Evolutionary conservation across 1,139 yeast genomes (phyloP), one percentile per base, ranked within the genome.

Genomic region (Diutina mesorugosa): DNA sequence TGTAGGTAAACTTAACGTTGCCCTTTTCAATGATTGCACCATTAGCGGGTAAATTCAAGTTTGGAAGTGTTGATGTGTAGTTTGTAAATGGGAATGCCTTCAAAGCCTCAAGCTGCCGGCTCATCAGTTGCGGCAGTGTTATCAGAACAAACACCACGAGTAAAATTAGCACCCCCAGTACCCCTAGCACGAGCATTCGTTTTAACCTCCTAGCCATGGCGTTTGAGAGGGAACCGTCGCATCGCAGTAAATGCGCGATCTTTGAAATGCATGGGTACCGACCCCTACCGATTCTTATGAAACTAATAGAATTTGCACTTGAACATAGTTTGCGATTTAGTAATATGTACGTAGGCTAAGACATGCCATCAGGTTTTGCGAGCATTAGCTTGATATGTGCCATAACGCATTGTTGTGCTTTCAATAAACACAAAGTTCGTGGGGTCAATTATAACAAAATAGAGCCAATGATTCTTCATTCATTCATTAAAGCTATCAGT

Each of bases 1-100:
- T 58, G 59, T 69, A 76, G 57, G 67, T 61, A 60, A 76, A 71
- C 54, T 66, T 59, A n/a, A 74, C 79, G 56, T 72, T 65, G n/a
- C 61, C 60, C 9, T 60, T 61, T 46, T 57, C 57, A n/a, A 66
- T 56, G 2, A 26, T 54, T 30, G 56, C 59, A 4, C 67, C 67
- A 12, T 32, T n/a, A 4, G 47, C 26, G 7, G 51, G 51, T 12
- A 35, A 35, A n/a, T 35, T 10, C 14, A 10, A 12, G 12, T 35
- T 4, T 35, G 41, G 41, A 10, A n/a, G 10, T 5, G 14, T 35
- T 12, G 41, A 10, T 5, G 41, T 35, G 6, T 35, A 5, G 12
- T 29, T 28, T 5, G 51, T 6, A 30, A 47, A 28, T 16, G 16
- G 14, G 4, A 47, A 28, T 38, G 18, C 14, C 29, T 47, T 47